Evolutionary conservation across 2,329 filamentous ascomycete species (phyloP).

Genomic region (Fusarium goolgardi): DNA sequence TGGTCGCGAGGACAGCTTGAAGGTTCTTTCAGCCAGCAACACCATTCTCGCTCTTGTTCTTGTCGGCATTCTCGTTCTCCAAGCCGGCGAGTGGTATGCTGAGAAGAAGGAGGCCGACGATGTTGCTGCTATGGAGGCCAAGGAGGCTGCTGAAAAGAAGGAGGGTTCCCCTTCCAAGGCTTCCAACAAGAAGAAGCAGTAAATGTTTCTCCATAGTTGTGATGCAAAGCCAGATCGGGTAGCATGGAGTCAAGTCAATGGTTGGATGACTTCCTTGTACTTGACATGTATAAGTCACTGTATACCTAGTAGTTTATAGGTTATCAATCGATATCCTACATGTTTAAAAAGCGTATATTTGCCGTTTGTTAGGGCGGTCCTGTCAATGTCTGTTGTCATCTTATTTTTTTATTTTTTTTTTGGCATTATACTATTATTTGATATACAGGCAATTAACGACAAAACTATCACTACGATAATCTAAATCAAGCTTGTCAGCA

Average conservation of each 20-base stretch:
- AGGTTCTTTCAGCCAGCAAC: constrained; percentile 92
- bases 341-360: constrained; percentile 7
- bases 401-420: too few species aligned
- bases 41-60: constrained; percentile 94
- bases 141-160: constrained; percentile 53
- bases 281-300: constrained; percentile 14
- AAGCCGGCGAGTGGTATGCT: constrained; percentile 98
- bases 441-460: not conserved
- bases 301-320: constrained; percentile 19
- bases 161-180: constrained; percentile 48
- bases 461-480: not conserved
- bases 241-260: not conserved
- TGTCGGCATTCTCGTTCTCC: constrained; percentile 89
- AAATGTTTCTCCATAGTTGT: constrained; percentile 4
- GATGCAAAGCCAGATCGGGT: not conserved
- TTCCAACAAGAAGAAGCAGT: constrained; percentile 55
- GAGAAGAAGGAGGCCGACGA: constrained; percentile 92
- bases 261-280: constrained; percentile 1
- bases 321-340: not conserved
- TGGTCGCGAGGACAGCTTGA: constrained; percentile 86
- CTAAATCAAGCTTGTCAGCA: too few species aligned
- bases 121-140: constrained; percentile 68
- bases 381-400: not conserved
- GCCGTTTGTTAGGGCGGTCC: not conserved
- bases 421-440: not conserved